Percentiles rank a stretch among this genome's conserved stretches.
Evolutionary conservation across 768 basidiomycete genomes (phyloP).

Genomic region (Lactarius hatsudake): DNA sequence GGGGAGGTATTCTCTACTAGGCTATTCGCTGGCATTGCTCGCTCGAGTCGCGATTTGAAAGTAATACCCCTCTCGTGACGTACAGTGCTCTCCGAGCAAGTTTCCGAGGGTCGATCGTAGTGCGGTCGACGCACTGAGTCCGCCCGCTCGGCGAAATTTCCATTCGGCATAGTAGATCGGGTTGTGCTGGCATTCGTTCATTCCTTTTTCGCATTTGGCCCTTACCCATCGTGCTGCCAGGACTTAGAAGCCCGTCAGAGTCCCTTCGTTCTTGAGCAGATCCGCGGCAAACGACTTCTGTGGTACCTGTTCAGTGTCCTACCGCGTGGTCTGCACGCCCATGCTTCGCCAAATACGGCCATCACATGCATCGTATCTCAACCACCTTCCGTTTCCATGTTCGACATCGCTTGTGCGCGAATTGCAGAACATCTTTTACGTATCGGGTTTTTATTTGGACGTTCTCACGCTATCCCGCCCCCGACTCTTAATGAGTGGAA

Average conservation of each 20-base stretch:
- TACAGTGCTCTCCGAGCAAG: background rate
- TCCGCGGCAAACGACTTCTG: background rate
- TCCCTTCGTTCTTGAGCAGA: background rate
- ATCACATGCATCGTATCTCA: background rate
- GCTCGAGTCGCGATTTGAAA: background rate
- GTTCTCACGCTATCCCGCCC: background rate
- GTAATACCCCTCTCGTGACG: background rate
- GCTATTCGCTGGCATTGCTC: no score
- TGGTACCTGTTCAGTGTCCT: background rate
- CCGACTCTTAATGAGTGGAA: background rate
- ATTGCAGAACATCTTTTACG: background rate
- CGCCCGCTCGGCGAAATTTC: background rate
- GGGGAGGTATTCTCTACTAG: no score
- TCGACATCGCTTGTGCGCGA: background rate
- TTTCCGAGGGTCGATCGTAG: background rate
- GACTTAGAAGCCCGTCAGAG: background rate
- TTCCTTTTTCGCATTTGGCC: background rate
- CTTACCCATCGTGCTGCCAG: background rate
- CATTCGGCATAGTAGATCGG: background rate
- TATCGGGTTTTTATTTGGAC: background rate
- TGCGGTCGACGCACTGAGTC: conserved; percentile 1
- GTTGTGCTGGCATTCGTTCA: background rate
- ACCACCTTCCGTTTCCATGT: background rate
- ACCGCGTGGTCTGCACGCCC: background rate
- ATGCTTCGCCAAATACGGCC: background rate